Evolutionary conservation across 1,284 basidiomycete species (phyloP), one percentile per base, ranked within the genome.

Genomic region (Fomitiporia mediterranea): DNA sequence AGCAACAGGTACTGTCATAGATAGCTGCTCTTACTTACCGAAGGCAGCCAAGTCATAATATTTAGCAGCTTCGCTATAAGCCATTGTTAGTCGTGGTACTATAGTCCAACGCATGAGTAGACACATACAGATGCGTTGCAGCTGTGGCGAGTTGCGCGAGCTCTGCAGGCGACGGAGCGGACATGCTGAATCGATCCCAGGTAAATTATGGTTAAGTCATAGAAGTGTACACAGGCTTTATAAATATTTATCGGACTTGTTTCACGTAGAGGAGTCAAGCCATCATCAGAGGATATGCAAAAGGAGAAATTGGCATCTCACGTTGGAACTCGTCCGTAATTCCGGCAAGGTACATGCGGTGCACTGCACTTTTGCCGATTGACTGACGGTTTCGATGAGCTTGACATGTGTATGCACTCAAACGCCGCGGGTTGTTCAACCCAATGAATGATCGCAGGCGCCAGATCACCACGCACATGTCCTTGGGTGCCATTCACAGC

Each of bases 11-110:
- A n/a, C 23, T 13, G 32, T n/a, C 2, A 2, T 6, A 6, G 9
- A 37, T 4, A 25, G 23, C 19, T 50, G 28, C 30, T 5, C 32
- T n/a, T 21, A 51, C 50, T 34, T 13, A 47, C 53, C 53, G 30
- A 55, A 46, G 19, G 53, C 44, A 37, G 42, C 42, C 2, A 55
- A 21, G 2, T 40, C 53, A 55, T 55, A 55, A 32, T 55, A 55
- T 30, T 55, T 55, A n/a, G 43, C 53, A 34, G 43, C 43, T 9
- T 30, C 19, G 11, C 53, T 55, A 17, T 17, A 2, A 34, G n/a
- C 23, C 25, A 35, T n/a, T 44, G n/a, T 15, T 4, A n/a, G 25
- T 15, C 8, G 15, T 27, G 30, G 15, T 13, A 47, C 7, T 21
- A 27, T n/a, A 2, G 32, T 37, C 3, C 4, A 44, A n/a, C n/a